Conservation (phyloP, 2,329 filamentous ascomycete species). For the Truncatella angustata region DNA sequence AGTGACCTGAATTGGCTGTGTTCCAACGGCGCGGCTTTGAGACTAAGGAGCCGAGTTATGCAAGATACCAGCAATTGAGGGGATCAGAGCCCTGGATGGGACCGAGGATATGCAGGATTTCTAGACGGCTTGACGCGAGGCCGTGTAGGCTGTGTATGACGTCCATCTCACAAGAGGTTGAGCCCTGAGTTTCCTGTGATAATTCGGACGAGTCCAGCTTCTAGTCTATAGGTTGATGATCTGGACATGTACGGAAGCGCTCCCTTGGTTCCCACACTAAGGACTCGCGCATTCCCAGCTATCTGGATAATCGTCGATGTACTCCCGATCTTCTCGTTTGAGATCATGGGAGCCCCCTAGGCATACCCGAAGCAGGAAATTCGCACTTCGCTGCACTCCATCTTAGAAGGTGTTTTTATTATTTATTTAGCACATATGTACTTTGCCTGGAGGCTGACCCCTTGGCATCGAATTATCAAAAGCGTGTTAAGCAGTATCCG, state of each 20-base stretch:
- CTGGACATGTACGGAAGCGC: too few relatives aligned
- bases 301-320: neutral
- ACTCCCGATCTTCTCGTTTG: neutral
- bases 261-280: neutral
- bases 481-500: too few relatives aligned
- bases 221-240: too few relatives aligned
- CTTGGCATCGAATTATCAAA: neutral
- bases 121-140: too few relatives aligned
- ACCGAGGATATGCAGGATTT: constrained; percentile 1
- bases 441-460: neutral
- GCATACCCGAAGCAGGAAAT: neutral
- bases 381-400: too few relatives aligned
- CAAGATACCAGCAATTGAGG: neutral
- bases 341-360: neutral
- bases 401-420: too few relatives aligned
- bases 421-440: too few relatives aligned
- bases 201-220: too few relatives aligned
- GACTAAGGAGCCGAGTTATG: too few relatives aligned
- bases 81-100: constrained; percentile 3
- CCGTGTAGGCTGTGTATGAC: too few relatives aligned
- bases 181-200: too few relatives aligned
- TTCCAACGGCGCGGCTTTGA: neutral
- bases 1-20: constrained; percentile 7
- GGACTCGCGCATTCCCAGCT: neutral
- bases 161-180: too few relatives aligned